Conservation (phyloP, 2,329 filamentous ascomycete species). For the Calonectria pseudoturangicola region DNA sequence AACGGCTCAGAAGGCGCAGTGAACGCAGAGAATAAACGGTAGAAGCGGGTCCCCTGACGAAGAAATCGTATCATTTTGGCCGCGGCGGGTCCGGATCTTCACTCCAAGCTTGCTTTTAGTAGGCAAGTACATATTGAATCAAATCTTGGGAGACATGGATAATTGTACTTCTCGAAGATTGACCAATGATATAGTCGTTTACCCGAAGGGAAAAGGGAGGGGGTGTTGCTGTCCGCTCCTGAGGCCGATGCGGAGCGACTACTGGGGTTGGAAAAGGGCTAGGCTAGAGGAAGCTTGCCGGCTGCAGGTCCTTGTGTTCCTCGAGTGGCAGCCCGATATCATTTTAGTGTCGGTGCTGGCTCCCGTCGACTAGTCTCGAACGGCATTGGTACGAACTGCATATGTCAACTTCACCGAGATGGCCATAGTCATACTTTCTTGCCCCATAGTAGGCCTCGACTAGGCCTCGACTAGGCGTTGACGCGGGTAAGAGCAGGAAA, state of each 20-base stretch:
- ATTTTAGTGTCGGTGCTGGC: slow-evolving; percentile 47
- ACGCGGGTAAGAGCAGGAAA: slow-evolving; percentile 37
- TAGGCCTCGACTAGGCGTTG: slow-evolving; percentile 34
- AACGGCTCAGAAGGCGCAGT: slow-evolving; percentile 48
- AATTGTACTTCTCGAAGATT: slow-evolving; percentile 46
- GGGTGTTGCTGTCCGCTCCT: slow-evolving; percentile 45
- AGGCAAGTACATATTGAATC: slow-evolving; percentile 29
- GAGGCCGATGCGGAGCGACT: slow-evolving; percentile 42
- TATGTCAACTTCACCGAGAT: slow-evolving; percentile 38
- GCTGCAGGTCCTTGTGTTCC: slow-evolving; percentile 51
- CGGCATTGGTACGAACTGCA: slow-evolving; percentile 43
- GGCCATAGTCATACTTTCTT: slow-evolving; percentile 39
- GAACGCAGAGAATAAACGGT: slow-evolving; percentile 42
- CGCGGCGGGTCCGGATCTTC: slow-evolving; percentile 43
- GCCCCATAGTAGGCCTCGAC: slow-evolving; percentile 33
- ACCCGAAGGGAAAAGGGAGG: slow-evolving; percentile 55
- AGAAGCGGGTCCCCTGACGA: slow-evolving; percentile 36
- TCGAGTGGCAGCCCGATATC: slow-evolving; percentile 45
- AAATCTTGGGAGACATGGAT: slow-evolving; percentile 43
- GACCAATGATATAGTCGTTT: slow-evolving; percentile 55
- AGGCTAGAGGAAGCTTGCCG: slow-evolving; percentile 45
- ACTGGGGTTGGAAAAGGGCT: slow-evolving; percentile 40
- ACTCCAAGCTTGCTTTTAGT: slow-evolving; percentile 43
- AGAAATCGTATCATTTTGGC: slow-evolving; percentile 41
- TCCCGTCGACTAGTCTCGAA: slow-evolving; percentile 46